Evolutionary conservation across 306 rosid genomes (phyloP), one percentile per base, ranked within the genome.

Genomic region (Vigna nakashimae): DNA sequence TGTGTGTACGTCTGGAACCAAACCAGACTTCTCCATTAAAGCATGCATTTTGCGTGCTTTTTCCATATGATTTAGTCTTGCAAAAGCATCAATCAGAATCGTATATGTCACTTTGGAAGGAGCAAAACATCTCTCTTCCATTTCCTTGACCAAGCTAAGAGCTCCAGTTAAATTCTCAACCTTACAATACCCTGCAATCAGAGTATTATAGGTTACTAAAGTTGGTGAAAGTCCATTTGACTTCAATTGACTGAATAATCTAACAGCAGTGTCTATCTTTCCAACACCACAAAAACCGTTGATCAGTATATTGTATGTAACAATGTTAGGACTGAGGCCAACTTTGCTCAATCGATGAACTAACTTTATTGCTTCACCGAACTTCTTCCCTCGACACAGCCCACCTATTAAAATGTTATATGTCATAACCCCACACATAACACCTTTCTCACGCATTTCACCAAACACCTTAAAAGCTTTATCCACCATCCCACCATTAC

Each of bases 31-130:
- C 87, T 86, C 86, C 97, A 94, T 90, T 28, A 86, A 83, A 85
- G 80, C 84, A 71, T 79, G 88, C 34, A 88, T 62, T 38, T 85
- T 75, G 68, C 79, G 82, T 13, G 96, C 98, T 81, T 84, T 87
- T 34, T 85, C 90, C 80, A 86, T 84, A 79, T 80, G 43, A 63
- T 82, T 86, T 1, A 71, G 75, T 45, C 84, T 69, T 59, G 76
- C 87, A 83, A 87, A 89, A 9, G 88, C 86, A 72, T 86, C 69
- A 53, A 91, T 81, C 22, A 93, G 69, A 73, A 86, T 91, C 6
- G 97, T 91, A 65, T 87, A 93, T 45, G 97, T 90, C 80, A 91
- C 96, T 84, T 84, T 75, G 9, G 91, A 84, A 69, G 92, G 97
- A 84, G 88, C 69, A 78, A 91, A 40, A 4, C 82, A 40, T 62